Percentiles rank a stretch among this genome's conserved stretches.
phyloP scores from a whole-genome alignment of 495 filamentous ascomycete species.

The Xylaria palmicola region DNA sequence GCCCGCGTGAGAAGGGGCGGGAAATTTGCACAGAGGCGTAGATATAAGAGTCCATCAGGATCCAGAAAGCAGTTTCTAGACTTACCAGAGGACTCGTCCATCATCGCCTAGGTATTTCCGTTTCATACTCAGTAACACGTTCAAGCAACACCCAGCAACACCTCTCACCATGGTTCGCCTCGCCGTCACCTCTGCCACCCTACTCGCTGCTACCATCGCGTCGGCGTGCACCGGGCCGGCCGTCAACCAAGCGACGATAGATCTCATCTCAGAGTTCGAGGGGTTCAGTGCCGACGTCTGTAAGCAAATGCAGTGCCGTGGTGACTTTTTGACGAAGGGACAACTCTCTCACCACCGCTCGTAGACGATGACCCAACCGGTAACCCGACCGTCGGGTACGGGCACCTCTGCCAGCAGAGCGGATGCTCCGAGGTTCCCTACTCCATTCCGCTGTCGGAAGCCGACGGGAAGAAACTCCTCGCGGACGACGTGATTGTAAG shows the following conservation, averaged over 20 bases:
- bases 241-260: conserved; percentile 38
- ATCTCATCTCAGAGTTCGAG: conserved; percentile 44
- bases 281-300: conserved; percentile 29
- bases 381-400: conserved; percentile 52
- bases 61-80: no score
- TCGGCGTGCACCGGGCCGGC: conserved; percentile 29
- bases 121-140: no score
- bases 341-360: background rate
- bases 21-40: no score
- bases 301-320: background rate
- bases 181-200: background rate
- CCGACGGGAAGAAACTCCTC: conserved; percentile 41
- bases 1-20: no score
- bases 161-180: background rate
- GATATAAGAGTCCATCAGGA: no score
- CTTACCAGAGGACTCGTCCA: no score
- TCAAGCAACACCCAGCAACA: no score
- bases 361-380: conserved; percentile 44
- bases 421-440: conserved; percentile 47
- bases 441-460: conserved; percentile 41
- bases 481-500: conserved; percentile 41
- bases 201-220: background rate
- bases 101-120: no score
- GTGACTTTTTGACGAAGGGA: background rate
- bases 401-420: conserved; percentile 45